Evolutionary conservation across 176 grass and related monocot genomes (phyloP), one percentile per base, ranked within the genome.

Genomic region (Oryza officinalis): DNA sequence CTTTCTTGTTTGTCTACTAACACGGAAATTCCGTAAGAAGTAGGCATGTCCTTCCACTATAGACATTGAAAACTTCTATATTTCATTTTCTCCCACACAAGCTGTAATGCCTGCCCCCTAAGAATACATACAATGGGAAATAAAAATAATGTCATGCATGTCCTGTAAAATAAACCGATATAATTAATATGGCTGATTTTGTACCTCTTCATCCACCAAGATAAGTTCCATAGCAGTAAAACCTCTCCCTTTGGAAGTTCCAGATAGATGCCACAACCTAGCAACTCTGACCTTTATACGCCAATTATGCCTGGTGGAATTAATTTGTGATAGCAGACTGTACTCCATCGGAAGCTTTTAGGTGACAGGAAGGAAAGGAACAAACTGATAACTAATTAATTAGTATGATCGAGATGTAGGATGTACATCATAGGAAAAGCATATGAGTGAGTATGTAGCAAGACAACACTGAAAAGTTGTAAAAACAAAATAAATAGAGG

Each of bases 141-240:
- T 54, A 54, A 54, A 54, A 18, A 18, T 18, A 54, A 54, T 54
- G 50, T 13, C 15, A 18, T 13, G 5, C 5, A 54, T 54, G 18
- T 17, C 13, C 12, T 18, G 13, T 17, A 54, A 54, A 54, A 54
- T 13, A 54, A 54, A 54, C 18, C 20, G 14, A 40, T 40, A 40
- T 40, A 40, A 40, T 40, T 40, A 18, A 54, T 18, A 18, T 54
- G 50, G 4, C 6, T 17, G 15, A 13, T 54, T 13, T 5, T 41
- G 4, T 13, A 77, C 75, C 75, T 77, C 74, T 63, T 77, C 75
- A 41, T 77, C 32, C 14, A 63, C 75, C 1, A 77, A 12, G 13
- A 37, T 6, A 40, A 61, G 54, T 10, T 77, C 75, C 33, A 63
- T 27, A 1, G 75, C 6, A 31, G 50, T n/a, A 33, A 61, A 61